Evolutionary conservation across 2,329 filamentous ascomycete species (phyloP).

Genomic region (Rutstroemia sp.): DNA sequence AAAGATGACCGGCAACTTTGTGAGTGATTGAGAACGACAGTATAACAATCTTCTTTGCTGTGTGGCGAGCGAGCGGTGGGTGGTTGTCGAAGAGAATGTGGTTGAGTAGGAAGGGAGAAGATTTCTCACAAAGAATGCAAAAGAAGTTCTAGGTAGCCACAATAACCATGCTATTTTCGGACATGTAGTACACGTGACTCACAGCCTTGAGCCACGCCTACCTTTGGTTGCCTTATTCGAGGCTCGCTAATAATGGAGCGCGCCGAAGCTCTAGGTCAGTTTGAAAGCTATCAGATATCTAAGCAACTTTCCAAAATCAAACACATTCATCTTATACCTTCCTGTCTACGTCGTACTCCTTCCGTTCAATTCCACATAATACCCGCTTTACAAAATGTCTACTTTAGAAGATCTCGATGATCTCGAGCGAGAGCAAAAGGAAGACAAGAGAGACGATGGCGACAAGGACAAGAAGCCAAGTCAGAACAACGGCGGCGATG

Average conservation of each 20-base stretch:
- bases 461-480: constrained; percentile 48
- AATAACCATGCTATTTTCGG: background rate
- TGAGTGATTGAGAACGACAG: constrained; percentile 26
- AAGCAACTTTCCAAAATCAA: constrained; percentile 10
- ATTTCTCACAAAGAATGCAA: background rate
- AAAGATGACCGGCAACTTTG: constrained; percentile 33
- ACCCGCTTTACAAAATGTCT: constrained; percentile 48
- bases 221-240: constrained; percentile 9
- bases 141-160: constrained; percentile 11
- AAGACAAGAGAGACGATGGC: constrained; percentile 51
- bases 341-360: background rate
- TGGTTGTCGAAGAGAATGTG: constrained; percentile 8
- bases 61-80: constrained; percentile 17
- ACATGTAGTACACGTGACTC: background rate
- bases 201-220: constrained; percentile 7
- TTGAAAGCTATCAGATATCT: constrained; percentile 17
- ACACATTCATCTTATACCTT: constrained; percentile 1
- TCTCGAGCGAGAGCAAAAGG: constrained; percentile 62
- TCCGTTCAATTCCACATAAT: background rate
- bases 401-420: constrained; percentile 73
- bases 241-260: constrained; percentile 11
- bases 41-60: constrained; percentile 27
- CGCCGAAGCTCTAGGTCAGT: constrained; percentile 16
- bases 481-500: constrained; percentile 57
- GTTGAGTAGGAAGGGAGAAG: constrained; percentile 11